Evolutionary conservation across 176 grass and related monocot genomes (phyloP).

Genomic region (Raddia distichophylla): DNA sequence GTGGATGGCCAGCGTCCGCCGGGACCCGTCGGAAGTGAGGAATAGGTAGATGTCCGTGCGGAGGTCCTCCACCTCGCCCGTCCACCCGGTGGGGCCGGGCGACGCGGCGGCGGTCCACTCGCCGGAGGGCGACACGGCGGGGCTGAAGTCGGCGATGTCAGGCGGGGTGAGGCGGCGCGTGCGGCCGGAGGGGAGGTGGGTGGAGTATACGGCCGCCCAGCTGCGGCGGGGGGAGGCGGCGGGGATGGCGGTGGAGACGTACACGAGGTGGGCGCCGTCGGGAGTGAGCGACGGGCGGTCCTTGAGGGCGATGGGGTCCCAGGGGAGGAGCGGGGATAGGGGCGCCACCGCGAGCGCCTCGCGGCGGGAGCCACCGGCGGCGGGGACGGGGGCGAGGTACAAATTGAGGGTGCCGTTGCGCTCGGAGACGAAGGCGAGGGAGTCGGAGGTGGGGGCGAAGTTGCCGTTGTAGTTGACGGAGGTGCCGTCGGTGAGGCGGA

Average conservation of each 20-base stretch:
- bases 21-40: constrained; percentile 60
- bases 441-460: constrained; percentile 56
- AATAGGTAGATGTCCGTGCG: constrained; percentile 74
- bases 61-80: constrained; percentile 76
- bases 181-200: constrained; percentile 44
- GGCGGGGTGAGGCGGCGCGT: constrained; percentile 58
- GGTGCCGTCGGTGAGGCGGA: constrained; percentile 71
- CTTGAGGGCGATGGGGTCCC: constrained; percentile 57
- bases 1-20: constrained; percentile 46
- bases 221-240: constrained; percentile 50
- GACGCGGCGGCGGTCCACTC: constrained; percentile 77
- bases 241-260: constrained; percentile 69
- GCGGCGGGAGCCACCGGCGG: constrained; percentile 9
- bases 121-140: constrained; percentile 78
- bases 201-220: constrained; percentile 75
- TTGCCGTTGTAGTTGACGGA: constrained; percentile 94
- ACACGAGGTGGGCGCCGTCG: constrained; percentile 62
- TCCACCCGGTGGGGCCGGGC: constrained; percentile 42
- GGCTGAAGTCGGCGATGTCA: constrained; percentile 71
- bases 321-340: constrained; percentile 42
- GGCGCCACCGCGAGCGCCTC: constrained; percentile 10
- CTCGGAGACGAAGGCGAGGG: constrained; percentile 79
- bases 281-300: constrained; percentile 66
- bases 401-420: constrained; percentile 73
- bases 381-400: constrained; percentile 42